Conservation (phyloP, 78 protist genomes). For the Dictyostelium firmibasis region DNA sequence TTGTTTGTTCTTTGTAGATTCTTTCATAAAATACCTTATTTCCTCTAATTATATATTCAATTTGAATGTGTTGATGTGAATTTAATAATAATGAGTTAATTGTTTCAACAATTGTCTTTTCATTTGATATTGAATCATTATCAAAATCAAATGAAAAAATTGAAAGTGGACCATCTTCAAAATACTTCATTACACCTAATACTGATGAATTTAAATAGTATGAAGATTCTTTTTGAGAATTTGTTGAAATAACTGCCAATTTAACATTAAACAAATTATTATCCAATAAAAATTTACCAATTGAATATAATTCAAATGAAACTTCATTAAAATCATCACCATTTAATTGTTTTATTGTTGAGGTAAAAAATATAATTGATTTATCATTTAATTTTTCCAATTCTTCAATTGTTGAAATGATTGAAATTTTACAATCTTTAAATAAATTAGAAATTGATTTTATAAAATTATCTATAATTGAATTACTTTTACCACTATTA, state of each 20-base stretch:
- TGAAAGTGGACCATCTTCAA: neutral
- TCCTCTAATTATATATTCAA: neutral
- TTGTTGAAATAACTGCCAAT: neutral
- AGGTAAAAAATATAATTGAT: neutral
- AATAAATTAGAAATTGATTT: neutral
- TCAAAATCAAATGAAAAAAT: neutral
- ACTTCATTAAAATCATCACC: neutral
- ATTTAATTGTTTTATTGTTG: neutral
- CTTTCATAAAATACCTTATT: neutral
- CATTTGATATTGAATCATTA: constrained; percentile 1
- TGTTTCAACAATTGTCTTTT: neutral
- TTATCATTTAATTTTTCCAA: neutral
- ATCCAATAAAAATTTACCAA: neutral
- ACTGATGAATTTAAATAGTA: neutral
- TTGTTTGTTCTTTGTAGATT: neutral
- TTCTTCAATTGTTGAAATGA: neutral
- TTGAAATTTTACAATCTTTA: neutral
- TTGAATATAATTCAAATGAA: neutral
- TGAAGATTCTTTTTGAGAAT: neutral
- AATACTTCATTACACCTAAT: neutral
- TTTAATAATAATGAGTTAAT: neutral
- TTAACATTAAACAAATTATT: neutral
- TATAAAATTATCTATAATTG: neutral
- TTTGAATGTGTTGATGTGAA: neutral
- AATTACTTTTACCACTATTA: neutral